phyloP scores from a whole-genome alignment of 345 rosid species.

The Populus deltoides region DNA sequence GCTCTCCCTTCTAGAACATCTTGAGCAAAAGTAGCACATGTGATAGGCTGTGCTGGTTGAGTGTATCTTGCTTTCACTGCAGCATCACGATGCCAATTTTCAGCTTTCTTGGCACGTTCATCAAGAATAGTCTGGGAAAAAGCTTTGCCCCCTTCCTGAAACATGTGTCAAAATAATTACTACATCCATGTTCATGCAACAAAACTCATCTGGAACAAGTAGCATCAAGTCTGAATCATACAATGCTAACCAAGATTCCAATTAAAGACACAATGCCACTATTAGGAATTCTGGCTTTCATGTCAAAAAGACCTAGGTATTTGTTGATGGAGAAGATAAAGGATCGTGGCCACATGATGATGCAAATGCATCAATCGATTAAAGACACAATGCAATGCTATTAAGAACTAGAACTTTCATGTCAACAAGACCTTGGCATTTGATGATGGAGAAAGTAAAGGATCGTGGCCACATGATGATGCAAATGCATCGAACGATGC shows the following conservation, averaged over 20 bases:
- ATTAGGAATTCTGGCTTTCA: background rate
- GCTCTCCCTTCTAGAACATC: constrained; percentile 98
- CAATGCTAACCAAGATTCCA: background rate
- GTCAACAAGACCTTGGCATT: background rate
- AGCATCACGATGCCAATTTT: constrained; percentile 88
- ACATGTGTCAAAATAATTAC: background rate
- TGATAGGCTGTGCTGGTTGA: constrained; percentile 77
- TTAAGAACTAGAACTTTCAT: background rate
- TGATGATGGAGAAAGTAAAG: background rate
- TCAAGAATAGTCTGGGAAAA: constrained; percentile 73
- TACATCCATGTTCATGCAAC: background rate
- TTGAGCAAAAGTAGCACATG: constrained; percentile 96
- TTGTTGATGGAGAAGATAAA: background rate
- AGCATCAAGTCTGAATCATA: background rate
- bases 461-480: background rate
- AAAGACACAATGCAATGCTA: background rate
- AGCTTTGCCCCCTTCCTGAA: constrained; percentile 64
- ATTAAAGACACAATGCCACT: background rate
- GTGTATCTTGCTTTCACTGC: constrained; percentile 56
- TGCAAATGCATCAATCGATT: background rate
- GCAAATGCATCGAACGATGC: background rate
- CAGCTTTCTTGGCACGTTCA: constrained; percentile 70
- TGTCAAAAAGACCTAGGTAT: background rate
- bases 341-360: background rate
- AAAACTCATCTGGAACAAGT: background rate